Evolutionary conservation across 2,329 filamentous ascomycete species (phyloP), one percentile per base, ranked within the genome.

Genomic region (Fusarium sp.): DNA sequence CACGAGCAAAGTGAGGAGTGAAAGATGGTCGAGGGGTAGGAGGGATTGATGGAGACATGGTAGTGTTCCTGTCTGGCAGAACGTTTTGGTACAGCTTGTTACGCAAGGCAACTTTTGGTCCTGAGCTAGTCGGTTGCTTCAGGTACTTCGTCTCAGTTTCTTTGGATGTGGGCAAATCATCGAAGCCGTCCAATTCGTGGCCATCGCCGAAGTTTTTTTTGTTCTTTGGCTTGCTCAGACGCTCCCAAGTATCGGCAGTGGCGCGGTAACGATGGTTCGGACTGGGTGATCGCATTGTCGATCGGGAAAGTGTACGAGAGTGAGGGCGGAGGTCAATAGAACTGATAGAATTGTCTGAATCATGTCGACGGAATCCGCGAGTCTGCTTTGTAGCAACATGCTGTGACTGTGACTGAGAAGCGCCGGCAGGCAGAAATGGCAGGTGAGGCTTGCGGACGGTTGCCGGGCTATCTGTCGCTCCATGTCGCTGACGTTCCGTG

Each of bases 161-260:
- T 18, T 89, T 90, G 22, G 95, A 98, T 0, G 95, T 98, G 4
- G 96, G 96, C 63, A 99, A 85, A 82, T 99, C 96, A 80, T 99
- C 96, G 80, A 99, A 98, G 6, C 89, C 91, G 76, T 98, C 96
- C 39, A 99, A 87, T 82, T 99, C 96, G 69, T 92, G 93, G 22
- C 96, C 96, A 81, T 98, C 94, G 18, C 96, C 96, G 83, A 97
- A 99, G 87, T 83, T 80, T 70, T 82, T 83, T 74, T 83, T 83
- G 57, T 82, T 81, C 76, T 82, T 83, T 7, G 94, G 94, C 80
- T 92, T 93, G 72, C 90, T 95, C 67, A 97, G 84, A 52, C 92
- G 91, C 74, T 92, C 90, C 85, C 87, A 89, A 10, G 84, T 83
- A 44, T 87, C 87, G 52, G 87, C 88, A 82, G 86, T 74, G 75